Evolutionary conservation across 2,329 filamentous ascomycete genomes (phyloP).

Genomic region (Chrysosporium keratinophilum): DNA sequence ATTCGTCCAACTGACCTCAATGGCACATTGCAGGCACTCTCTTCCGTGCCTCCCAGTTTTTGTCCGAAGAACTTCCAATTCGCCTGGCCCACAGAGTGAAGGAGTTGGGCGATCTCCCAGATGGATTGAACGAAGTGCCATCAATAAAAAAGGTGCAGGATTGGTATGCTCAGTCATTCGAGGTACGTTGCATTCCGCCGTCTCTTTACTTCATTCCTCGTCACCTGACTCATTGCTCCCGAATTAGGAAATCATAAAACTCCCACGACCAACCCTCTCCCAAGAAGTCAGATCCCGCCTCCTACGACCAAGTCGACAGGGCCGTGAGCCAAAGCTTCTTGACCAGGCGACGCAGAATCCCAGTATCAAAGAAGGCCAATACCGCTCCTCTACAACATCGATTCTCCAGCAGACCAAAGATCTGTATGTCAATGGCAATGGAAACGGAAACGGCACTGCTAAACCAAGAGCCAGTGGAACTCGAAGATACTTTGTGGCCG

Average conservation of each 20-base stretch:
- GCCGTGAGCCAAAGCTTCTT: conserved; percentile 56
- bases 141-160: conserved; percentile 91
- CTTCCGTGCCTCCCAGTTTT: conserved; percentile 94
- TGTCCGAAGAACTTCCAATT: conserved; percentile 95
- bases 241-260: conserved; percentile 68
- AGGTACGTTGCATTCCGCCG: conserved; percentile 50
- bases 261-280: conserved; percentile 66
- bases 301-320: conserved; percentile 43
- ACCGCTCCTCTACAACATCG: conserved; percentile 43
- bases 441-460: conserved; percentile 38
- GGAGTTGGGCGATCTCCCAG: conserved; percentile 81
- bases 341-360: conserved; percentile 82
- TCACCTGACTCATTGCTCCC: conserved; percentile 4
- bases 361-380: conserved; percentile 74
- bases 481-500: conserved; percentile 79
- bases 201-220: conserved; percentile 14
- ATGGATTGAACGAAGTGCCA: conserved; percentile 95
- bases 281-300: conserved; percentile 68
- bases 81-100: conserved; percentile 91
- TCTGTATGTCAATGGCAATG: conserved; percentile 38
- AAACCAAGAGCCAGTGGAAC: conserved; percentile 42
- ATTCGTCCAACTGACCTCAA: neutral
- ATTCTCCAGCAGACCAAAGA: conserved; percentile 38
- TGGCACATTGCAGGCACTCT: conserved; percentile 59
- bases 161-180: conserved; percentile 99